These are phyloP conservation scores for Endocladia muricata DNA, from an alignment of 31 red algal species.

Conservation along the genomic window DNA sequence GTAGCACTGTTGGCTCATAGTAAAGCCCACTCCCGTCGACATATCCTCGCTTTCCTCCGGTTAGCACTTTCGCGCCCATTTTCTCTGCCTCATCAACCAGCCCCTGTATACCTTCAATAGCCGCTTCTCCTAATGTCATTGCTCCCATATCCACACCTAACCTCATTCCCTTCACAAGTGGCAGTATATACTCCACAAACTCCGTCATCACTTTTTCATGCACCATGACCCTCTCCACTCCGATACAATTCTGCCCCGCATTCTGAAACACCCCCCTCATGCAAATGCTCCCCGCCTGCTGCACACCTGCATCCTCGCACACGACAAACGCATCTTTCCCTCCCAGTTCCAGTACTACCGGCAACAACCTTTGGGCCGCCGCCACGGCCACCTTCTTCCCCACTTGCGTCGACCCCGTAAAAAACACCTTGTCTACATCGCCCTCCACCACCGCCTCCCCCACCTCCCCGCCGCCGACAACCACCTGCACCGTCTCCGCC, in stretches of 20 bases:
- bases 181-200: constrained; percentile 48
- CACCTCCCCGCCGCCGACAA: constrained; percentile 63
- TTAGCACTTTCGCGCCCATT: constrained; percentile 64
- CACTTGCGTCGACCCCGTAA: constrained; percentile 88
- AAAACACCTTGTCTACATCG: constrained; percentile 87
- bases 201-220: constrained; percentile 54
- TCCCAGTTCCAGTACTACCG: constrained; percentile 88
- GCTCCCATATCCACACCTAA: constrained; percentile 79
- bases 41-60: constrained; percentile 36
- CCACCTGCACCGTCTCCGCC: constrained; percentile 69
- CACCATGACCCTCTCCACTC: constrained; percentile 88
- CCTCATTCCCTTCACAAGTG: constrained; percentile 19
- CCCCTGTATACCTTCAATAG: constrained; percentile 50
- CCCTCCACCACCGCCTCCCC: constrained; percentile 60
- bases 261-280: constrained; percentile 97
- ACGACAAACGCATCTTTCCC: constrained; percentile 94
- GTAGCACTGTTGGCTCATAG: constrained; percentile 80
- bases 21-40: constrained; percentile 29
- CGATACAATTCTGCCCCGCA: constrained; percentile 97
- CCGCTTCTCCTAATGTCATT: constrained; percentile 81
- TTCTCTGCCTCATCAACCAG: constrained; percentile 78
- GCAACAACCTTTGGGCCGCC: constrained; percentile 74
- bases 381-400: constrained; percentile 71
- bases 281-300: constrained; percentile 46
- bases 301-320: constrained; percentile 74